Conservation (phyloP, 176 grass and related monocot genomes). For the Triticum aestivum region IWGSC_CS_RefSeq_v2.1 NC_057806.1:621208285-621208784, state of each 20-base stretch:
- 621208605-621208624: conserved; percentile 61
- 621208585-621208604: conserved; percentile 52
- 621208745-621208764: conserved; percentile 29
- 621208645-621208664: conserved; percentile 60
- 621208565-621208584: conserved; percentile 55
- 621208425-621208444: neutral
- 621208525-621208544: conserved; percentile 40
- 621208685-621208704: conserved; percentile 61
- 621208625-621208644: conserved; percentile 54
- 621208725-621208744: conserved; percentile 61
- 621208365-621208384: no score
- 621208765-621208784: conserved; percentile 46
- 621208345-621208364: no score
- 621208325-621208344: no score
- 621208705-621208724: conserved; percentile 54
- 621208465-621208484: conserved; percentile 65
- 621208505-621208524: conserved; percentile 37
- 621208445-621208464: conserved; percentile 78
- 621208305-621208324: no score
- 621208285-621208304: no score
- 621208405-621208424: conserved; percentile 30
- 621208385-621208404: no score
- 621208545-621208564: conserved; percentile 42
- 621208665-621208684: conserved; percentile 47
- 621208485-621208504: conserved; percentile 60